Percentiles rank a stretch among this genome's conserved stretches.
phyloP scores from a whole-genome alignment of 306 rosid species.

The Sechiopsis laciniata region DNA sequence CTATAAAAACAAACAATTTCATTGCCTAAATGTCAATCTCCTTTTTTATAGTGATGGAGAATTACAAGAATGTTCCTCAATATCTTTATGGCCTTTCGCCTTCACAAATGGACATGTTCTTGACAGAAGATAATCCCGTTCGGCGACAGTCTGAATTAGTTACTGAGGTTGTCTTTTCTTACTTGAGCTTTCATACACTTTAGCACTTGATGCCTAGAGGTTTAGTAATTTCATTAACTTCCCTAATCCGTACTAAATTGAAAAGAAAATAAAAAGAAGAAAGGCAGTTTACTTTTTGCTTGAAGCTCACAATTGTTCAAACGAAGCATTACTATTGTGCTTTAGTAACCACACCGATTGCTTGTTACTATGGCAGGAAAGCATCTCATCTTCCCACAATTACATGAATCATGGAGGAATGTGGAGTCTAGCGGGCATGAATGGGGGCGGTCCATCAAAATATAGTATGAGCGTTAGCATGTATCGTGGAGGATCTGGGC shows the following conservation, averaged over 20 bases:
- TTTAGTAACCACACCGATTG: constrained; percentile 18
- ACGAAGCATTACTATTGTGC: background rate
- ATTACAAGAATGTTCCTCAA: constrained; percentile 66
- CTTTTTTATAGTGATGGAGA: constrained; percentile 59
- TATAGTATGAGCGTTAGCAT: constrained; percentile 82
- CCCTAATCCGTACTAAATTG: background rate
- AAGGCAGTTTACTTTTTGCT: background rate
- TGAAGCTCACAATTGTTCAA: background rate
- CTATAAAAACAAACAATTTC: background rate
- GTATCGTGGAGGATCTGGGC: constrained; percentile 72
- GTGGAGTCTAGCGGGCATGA: constrained; percentile 54
- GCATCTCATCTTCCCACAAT: constrained; percentile 65
- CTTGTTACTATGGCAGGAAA: constrained; percentile 48
- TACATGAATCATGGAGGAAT: constrained; percentile 76
- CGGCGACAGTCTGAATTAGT: constrained; percentile 52
- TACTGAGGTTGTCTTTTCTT: constrained; percentile 56
- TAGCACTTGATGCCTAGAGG: background rate
- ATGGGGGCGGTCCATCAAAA: constrained; percentile 39
- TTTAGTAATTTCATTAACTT: background rate
- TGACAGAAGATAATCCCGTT: constrained; percentile 70
- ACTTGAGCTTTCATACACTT: constrained; percentile 14
- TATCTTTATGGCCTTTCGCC: constrained; percentile 77
- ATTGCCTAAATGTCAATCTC: constrained; percentile 16
- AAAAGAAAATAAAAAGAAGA: background rate
- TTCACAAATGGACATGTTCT: constrained; percentile 89